Evolutionary conservation across 2,329 filamentous ascomycete species (phyloP), one percentile per base, ranked within the genome.

Genomic region (Diaporthe amygdali): DNA sequence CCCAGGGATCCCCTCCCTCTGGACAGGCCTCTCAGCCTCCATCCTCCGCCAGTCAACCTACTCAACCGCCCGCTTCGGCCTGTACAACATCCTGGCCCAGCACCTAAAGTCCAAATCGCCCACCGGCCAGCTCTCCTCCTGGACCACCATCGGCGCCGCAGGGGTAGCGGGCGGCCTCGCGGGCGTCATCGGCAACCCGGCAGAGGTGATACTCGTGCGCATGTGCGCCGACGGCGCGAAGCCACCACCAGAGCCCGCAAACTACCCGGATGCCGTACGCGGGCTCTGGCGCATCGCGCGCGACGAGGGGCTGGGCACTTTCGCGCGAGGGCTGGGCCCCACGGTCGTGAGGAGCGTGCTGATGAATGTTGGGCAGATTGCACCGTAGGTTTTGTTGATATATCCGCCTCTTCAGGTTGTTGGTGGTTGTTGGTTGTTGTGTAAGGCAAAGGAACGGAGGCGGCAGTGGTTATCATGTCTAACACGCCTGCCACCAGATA

Each of bases 171-270:
- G 83, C 15, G 82, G 83, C 9, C 75, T 84, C 22, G 83, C 83
- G 0, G 83, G 83, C 20, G 47, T 84, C n/a, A 76, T 85, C 3
- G 83, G 83, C n/a, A 85, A 85, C 30, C 84, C 83, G 5, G 81
- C 84, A 14, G 84, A 85, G 72, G 79, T 80, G 49, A 56, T 84
- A 0, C 79, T 85, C 6, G 83, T 85, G 0, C 77, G 84, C 8
- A 85, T 85, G 84, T 85, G 83, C 71, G 81, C 83, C 17, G 84
- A 85, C 74, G 84, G 83, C 1, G 84, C 84, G 0, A 84, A 81
- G 72, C 70, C 77, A 1, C 73, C 75, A 0, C 73, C 74, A 0
- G 77, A 85, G 63, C 78, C 81, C n/a, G 83, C 83, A 56, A 72
- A 71, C 6, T 84, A 85, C 68, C 74, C 79, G 0, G 83, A 85